Conservation (phyloP, 768 basidiomycete species). For the Pseudohyphozyma bogoriensis region DNA sequence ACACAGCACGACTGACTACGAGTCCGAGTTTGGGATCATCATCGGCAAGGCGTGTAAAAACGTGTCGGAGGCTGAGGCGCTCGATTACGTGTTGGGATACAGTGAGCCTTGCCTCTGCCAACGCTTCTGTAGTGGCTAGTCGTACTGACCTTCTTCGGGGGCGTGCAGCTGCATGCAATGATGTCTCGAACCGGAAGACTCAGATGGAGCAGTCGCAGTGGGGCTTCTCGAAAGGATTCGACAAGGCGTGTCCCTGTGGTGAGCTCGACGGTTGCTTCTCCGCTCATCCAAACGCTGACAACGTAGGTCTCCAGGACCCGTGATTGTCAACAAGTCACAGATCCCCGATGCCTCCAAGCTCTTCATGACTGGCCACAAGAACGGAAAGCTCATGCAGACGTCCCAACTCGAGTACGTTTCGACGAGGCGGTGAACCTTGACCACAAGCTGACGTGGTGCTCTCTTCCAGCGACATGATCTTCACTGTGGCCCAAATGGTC, state of each 20-base stretch:
- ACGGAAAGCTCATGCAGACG: slow-evolving; percentile 36
- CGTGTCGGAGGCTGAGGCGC: slow-evolving; percentile 37
- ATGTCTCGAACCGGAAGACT: slow-evolving; percentile 35
- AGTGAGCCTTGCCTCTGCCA: not conserved
- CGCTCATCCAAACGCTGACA: not conserved
- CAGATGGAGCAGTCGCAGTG: slow-evolving; percentile 35
- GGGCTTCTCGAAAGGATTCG: slow-evolving; percentile 32
- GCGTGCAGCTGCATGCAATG: slow-evolving; percentile 33
- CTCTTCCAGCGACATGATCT: slow-evolving; percentile 38
- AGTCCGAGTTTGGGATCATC: slow-evolving; percentile 37
- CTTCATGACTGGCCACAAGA: slow-evolving; percentile 26
- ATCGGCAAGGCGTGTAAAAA: slow-evolving; percentile 39
- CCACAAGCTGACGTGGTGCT: not conserved
- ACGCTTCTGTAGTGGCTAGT: not conserved
- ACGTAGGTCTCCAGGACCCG: slow-evolving; percentile 27
- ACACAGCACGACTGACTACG: slow-evolving; percentile 36
- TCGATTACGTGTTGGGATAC: slow-evolving; percentile 39
- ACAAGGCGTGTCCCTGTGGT: slow-evolving; percentile 35
- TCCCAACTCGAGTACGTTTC: slow-evolving; percentile 35
- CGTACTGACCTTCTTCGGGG: not conserved
- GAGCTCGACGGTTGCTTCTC: not conserved
- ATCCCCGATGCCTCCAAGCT: slow-evolving; percentile 28
- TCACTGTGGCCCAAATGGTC: slow-evolving; percentile 37
- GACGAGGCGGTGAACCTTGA: too few species aligned
- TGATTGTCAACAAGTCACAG: slow-evolving; percentile 27